Evolutionary conservation across 2,329 filamentous ascomycete species (phyloP).

Genomic region (Diaporthe citriasiana): DNA sequence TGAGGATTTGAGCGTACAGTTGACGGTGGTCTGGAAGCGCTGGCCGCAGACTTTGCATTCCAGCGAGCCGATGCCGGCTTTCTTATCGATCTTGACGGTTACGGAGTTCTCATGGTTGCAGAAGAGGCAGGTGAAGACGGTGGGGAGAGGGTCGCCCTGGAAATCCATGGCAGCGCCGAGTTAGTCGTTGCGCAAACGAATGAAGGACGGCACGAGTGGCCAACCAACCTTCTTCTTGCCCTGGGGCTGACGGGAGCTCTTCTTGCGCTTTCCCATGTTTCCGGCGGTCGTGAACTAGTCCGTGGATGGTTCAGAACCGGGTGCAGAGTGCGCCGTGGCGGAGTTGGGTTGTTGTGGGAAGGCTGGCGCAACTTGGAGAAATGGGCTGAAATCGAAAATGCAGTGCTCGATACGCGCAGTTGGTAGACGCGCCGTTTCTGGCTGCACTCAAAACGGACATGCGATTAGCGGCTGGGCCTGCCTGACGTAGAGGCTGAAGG

Average conservation of each 20-base stretch:
- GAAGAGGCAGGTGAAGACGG: slow-evolving; percentile 95
- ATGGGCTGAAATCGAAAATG: slow-evolving; percentile 16
- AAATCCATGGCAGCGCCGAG: not conserved
- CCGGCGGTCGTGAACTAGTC: not conserved
- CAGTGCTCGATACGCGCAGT: not conserved
- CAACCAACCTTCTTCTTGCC: slow-evolving; percentile 82
- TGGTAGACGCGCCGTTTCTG: not conserved
- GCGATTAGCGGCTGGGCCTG: slow-evolving; percentile 20
- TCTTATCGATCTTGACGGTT: slow-evolving; percentile 93
- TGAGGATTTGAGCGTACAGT: slow-evolving; percentile 72
- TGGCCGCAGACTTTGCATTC: slow-evolving; percentile 95
- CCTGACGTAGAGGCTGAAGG: not conserved
- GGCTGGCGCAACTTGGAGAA: slow-evolving; percentile 22
- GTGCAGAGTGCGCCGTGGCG: slow-evolving; percentile 14
- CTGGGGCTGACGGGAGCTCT: slow-evolving; percentile 85
- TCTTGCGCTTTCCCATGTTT: slow-evolving; percentile 92
- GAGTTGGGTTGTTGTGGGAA: slow-evolving; percentile 1
- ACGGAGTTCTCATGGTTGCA: slow-evolving; percentile 98
- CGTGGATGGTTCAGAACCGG: slow-evolving; percentile 1
- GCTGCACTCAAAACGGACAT: slow-evolving; percentile 22
- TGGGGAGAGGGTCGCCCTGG: slow-evolving; percentile 79
- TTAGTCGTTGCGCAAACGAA: slow-evolving; percentile 27
- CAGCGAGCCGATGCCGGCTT: slow-evolving; percentile 85
- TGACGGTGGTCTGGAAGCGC: slow-evolving; percentile 91
- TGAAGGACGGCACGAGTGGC: slow-evolving; percentile 4